These are phyloP conservation scores for Saturnispora diversa DNA, from an alignment of 805 yeast species.

Conservation along the genomic window DNA sequence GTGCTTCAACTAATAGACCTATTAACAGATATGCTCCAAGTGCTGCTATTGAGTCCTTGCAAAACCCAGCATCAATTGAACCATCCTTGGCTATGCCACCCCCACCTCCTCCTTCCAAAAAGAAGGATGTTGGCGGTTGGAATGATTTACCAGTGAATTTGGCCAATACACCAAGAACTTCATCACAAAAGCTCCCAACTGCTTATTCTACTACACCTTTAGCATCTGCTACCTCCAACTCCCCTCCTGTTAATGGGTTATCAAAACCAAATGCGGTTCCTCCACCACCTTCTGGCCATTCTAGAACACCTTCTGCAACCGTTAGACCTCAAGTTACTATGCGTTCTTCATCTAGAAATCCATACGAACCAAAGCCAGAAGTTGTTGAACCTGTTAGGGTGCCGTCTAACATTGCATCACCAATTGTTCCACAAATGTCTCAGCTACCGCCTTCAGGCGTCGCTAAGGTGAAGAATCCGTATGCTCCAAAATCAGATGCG, in stretches of 20 bases:
- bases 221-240: background rate
- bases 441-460: constrained; percentile 16
- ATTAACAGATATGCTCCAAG: constrained; percentile 31
- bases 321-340: background rate
- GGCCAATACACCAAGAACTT: constrained; percentile 16
- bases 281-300: constrained; percentile 22
- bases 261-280: constrained; percentile 24
- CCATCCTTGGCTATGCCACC: constrained; percentile 17
- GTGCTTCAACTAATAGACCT: constrained; percentile 28
- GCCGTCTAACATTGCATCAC: constrained; percentile 11
- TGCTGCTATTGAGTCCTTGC: constrained; percentile 30
- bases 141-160: constrained; percentile 53
- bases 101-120: constrained; percentile 28
- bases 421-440: constrained; percentile 17
- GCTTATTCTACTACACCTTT: constrained; percentile 16
- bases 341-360: constrained; percentile 20
- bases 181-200: constrained; percentile 18
- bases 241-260: background rate
- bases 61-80: constrained; percentile 14
- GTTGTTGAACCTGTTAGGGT: constrained; percentile 20
- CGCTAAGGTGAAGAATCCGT: constrained; percentile 24
- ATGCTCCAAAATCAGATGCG: constrained; percentile 32
- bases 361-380: constrained; percentile 32
- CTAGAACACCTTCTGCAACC: constrained; percentile 26
- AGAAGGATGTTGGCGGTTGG: constrained; percentile 59